phyloP scores from a whole-genome alignment of 371 early-diverging fungal species.

The Smittium mucronatum region DNA sequence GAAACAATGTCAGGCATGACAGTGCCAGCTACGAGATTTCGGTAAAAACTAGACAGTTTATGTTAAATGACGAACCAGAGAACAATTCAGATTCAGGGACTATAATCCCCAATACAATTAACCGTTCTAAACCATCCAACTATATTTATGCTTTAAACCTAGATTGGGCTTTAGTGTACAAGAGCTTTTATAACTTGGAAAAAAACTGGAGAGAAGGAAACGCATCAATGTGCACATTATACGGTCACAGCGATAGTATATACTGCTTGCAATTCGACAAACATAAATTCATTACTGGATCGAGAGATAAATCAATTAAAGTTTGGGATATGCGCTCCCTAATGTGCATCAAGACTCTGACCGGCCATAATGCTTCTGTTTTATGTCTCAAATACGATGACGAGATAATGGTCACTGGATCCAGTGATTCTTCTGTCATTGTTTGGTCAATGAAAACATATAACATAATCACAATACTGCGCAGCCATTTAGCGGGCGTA shows the following conservation, averaged over 20 bases:
- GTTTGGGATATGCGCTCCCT: constrained; percentile 64
- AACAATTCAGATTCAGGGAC: constrained; percentile 17
- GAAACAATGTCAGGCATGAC: constrained; percentile 18
- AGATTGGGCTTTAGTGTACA: constrained; percentile 46
- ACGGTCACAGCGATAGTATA: constrained; percentile 81
- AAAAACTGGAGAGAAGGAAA: constrained; percentile 37
- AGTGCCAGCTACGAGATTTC: constrained; percentile 14
- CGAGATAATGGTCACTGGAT: constrained; percentile 72
- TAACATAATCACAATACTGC: constrained; percentile 33
- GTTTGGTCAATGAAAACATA: constrained; percentile 63
- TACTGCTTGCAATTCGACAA: constrained; percentile 87
- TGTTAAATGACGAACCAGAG: too few species aligned
- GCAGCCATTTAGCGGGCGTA: constrained; percentile 63
- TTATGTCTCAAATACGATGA: constrained; percentile 77
- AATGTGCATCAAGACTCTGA: constrained; percentile 51
- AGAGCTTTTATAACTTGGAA: constrained; percentile 38
- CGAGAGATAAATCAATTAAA: constrained; percentile 79
- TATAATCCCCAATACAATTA: constrained; percentile 14
- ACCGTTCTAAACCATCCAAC: neutral
- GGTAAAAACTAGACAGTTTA: too few species aligned
- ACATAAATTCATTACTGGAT: constrained; percentile 74
- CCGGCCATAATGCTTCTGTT: constrained; percentile 80
- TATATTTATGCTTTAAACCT: constrained; percentile 9
- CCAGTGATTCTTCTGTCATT: constrained; percentile 76
- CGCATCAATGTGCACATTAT: constrained; percentile 34